Percentiles rank a stretch among this genome's conserved stretches.
Conservation (phyloP, 2,329 filamentous ascomycete species). For the Gliomastix tumulicola region DNA sequence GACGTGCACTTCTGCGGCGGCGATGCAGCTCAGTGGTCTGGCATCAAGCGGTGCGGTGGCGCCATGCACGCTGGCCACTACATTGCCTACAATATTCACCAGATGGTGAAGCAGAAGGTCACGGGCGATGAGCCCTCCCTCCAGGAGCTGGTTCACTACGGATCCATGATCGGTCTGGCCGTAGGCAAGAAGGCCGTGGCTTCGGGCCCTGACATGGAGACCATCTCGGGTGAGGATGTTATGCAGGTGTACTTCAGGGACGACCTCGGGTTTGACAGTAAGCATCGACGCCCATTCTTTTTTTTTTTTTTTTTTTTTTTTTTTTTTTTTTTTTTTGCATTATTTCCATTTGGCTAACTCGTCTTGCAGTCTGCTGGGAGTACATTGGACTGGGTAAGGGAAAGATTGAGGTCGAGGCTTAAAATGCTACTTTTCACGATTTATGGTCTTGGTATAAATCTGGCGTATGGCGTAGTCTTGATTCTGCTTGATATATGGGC, state of each 20-base stretch:
- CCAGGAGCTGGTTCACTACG: conserved; percentile 39
- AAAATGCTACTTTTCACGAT: no score
- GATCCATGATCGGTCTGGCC: conserved; percentile 63
- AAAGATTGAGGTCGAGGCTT: conserved; percentile 11
- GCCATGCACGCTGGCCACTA: conserved; percentile 69
- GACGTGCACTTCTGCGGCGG: conserved; percentile 61
- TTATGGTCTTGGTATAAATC: no score
- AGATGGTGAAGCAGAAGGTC: conserved; percentile 44
- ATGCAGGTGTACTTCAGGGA: conserved; percentile 59
- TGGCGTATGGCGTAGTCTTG: no score
- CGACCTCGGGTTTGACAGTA: conserved; percentile 59
- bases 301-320: neutral
- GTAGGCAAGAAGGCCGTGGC: conserved; percentile 63
- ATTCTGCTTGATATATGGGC: no score
- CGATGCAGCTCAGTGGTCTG: conserved; percentile 64
- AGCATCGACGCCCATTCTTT: conserved; percentile 15
- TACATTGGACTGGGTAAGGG: conserved; percentile 38
- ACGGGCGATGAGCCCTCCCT: neutral
- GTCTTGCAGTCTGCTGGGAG: conserved; percentile 44
- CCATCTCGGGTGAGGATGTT: conserved; percentile 54
- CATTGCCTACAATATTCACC: conserved; percentile 60
- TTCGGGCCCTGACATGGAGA: conserved; percentile 50
- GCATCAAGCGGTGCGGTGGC: conserved; percentile 72
- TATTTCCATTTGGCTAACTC: conserved; percentile 8
- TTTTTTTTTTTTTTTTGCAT: neutral